Evolutionary conservation across 2,329 filamentous ascomycete species (phyloP), one percentile per base, ranked within the genome.

Genomic region (Daldinia eschscholtzii): DNA sequence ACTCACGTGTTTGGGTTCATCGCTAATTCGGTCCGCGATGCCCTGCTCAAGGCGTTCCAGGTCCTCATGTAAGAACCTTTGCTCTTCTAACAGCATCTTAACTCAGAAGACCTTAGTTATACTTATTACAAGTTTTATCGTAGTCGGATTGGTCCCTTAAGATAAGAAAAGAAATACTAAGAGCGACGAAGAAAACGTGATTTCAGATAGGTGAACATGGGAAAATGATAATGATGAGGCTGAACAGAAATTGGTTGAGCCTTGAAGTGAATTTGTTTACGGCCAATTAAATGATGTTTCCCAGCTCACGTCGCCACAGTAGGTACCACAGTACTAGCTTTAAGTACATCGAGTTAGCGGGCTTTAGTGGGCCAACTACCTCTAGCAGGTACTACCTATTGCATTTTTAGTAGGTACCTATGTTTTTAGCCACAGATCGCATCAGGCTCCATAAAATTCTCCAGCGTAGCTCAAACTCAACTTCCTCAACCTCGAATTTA

Each of bases 31-130:
- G 82, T 98, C 94, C 61, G 93, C 92, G 76, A 98, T 92, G 61
- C 93, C 96, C 80, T 97, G 93, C 82, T 99, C 96, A 67, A 99
- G 88, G 71, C 96, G 91, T 86, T 99, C 96, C 57, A 99, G 84
- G 82, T 99, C 96, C 88, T 99, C 96, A 76, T 98, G 94, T 75
- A 98, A 89, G 77, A 93, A 94, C 75, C 96, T 89, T 82, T 98
- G 92, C 75, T 98, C 94, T 85, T 99, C 97, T 71, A 98, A 83
- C 74, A 97, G 84, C 94, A 98, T 91, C 6, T 50, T 82, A 73
- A 48, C 35, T 13, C 39, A 57, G 13, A n/a, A 35, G 30, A n/a
- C 3, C 46, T 35, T 7, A 12, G 18, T 13, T 26, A 35, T 18
- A 28, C 18, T 6, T 59, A 20, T 48, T 35, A 9, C 15, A 37